Evolutionary conservation across 805 yeast species (phyloP).

Genomic region (Kodamaea kaohsiungensis): DNA sequence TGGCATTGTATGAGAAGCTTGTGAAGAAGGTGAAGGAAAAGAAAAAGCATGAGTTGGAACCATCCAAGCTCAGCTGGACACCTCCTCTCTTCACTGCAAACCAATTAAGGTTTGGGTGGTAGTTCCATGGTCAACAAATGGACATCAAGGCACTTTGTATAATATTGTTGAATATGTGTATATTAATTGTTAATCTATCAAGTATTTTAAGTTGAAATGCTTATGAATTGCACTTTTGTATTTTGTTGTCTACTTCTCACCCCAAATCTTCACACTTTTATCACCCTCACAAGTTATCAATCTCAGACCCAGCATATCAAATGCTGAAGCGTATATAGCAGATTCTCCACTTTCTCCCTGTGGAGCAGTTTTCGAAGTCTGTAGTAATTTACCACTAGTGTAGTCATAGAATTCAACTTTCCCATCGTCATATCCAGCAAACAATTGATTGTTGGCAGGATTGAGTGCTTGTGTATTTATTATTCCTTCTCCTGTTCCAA

Average conservation of each 20-base stretch:
- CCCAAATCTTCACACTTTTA: conserved; percentile 80
- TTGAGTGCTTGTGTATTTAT: conserved; percentile 71
- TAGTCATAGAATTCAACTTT: conserved; percentile 77
- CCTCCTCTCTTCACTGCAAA: conserved; percentile 97
- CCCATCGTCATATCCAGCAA: conserved; percentile 87
- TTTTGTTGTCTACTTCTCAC: conserved; percentile 28
- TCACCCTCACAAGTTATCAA: conserved; percentile 90
- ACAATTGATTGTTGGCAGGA: conserved; percentile 59
- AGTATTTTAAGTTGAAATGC: no score
- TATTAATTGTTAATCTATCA: not conserved
- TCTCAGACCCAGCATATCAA: conserved; percentile 79
- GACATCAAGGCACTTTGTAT: not conserved
- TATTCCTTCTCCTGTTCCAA: conserved; percentile 46
- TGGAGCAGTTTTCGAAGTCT: conserved; percentile 51
- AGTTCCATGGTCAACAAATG: conserved; percentile 13
- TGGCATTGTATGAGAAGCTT: conserved; percentile 71
- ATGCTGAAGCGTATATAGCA: conserved; percentile 68
- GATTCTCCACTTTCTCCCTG: conserved; percentile 72
- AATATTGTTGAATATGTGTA: not conserved
- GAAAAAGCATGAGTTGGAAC: conserved; percentile 74
- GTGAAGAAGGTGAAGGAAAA: conserved; percentile 54
- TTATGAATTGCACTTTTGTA: no score
- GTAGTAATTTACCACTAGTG: conserved; percentile 64
- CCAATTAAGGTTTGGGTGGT: conserved; percentile 96
- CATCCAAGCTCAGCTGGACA: conserved; percentile 77